A percentile compares a stretch with the other conserved stretches of the same genome.
Evolutionary conservation across 768 basidiomycete species (phyloP).

Genomic region (Trametes meyenii): DNA sequence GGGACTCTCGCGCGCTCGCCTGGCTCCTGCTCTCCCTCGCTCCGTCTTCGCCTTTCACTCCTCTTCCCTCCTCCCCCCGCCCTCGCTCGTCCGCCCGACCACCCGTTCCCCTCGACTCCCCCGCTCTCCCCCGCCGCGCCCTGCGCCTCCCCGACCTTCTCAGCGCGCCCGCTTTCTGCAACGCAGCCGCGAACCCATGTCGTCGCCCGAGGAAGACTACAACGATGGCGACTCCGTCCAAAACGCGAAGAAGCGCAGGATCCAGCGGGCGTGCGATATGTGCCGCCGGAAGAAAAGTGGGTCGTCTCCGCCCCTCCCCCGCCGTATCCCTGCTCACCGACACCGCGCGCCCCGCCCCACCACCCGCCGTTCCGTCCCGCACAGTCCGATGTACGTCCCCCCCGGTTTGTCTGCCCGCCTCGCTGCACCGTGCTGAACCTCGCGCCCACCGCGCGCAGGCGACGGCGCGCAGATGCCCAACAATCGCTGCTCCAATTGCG

Average conservation of each 20-base stretch:
- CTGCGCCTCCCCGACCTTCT: background rate
- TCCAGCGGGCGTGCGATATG: conserved; percentile 81
- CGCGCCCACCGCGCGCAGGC: conserved; percentile 39
- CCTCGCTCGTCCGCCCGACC: background rate
- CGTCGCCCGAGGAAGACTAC: conserved; percentile 67
- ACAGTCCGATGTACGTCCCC: conserved; percentile 63
- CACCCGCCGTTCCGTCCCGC: background rate
- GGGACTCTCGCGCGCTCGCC: no score
- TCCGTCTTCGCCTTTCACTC: background rate
- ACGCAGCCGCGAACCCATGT: conserved; percentile 41
- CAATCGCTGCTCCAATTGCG: conserved; percentile 66
- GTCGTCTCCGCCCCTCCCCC: conserved; percentile 31
- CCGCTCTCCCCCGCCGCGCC: background rate
- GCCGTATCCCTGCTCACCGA: background rate
- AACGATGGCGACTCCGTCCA: conserved; percentile 46
- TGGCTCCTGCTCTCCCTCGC: no score
- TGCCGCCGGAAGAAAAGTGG: conserved; percentile 84
- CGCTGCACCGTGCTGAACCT: background rate
- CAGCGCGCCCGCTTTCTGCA: no score
- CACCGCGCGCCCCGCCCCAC: background rate
- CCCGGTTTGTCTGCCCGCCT: background rate
- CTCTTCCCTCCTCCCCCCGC: background rate
- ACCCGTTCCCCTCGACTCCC: no score
- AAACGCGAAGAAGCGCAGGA: conserved; percentile 64
- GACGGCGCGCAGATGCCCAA: conserved; percentile 71